phyloP scores from a whole-genome alignment of 768 basidiomycete species.

The Tricholoma matsutake region DNA sequence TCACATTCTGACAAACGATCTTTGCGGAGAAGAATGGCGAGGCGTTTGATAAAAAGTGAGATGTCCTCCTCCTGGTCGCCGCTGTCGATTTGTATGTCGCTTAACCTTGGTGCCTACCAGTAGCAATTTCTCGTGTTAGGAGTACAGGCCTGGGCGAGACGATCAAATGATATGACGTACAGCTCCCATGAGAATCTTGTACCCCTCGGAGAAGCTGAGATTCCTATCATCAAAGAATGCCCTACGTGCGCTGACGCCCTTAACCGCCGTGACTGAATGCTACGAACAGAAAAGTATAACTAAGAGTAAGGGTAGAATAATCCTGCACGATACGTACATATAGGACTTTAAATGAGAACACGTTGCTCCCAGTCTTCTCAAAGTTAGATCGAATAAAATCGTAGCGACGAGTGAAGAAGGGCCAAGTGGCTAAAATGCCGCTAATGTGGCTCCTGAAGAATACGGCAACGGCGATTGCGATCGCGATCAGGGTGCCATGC shows the following conservation, averaged over 20 bases:
- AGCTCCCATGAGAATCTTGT: slow-evolving; percentile 32
- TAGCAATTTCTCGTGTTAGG: not conserved
- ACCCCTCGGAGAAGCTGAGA: slow-evolving; percentile 30
- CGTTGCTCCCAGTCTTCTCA: not conserved
- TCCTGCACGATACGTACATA: not conserved
- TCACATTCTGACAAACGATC: slow-evolving; percentile 12
- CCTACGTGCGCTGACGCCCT: slow-evolving; percentile 29
- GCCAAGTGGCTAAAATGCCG: not conserved
- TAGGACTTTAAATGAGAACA: not conserved
- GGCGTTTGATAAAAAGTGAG: slow-evolving; percentile 18
- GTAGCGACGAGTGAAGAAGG: not conserved
- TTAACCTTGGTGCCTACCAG: slow-evolving; percentile 17
- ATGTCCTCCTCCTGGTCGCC: slow-evolving; percentile 10
- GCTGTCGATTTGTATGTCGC: slow-evolving; percentile 19
- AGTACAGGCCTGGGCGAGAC: not conserved
- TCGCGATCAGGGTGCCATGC: not conserved
- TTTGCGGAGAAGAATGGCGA: slow-evolving; percentile 11
- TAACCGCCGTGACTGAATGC: slow-evolving; percentile 24
- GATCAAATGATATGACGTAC: slow-evolving; percentile 7
- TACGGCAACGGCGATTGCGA: not conserved
- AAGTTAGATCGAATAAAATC: not conserved
- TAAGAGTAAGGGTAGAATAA: not conserved
- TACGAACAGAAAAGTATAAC: not conserved
- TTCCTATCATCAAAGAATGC: slow-evolving; percentile 28
- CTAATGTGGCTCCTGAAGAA: not conserved